Evolutionary conservation across 345 rosid genomes (phyloP).

Genomic region (Populus ilicifolia): DNA sequence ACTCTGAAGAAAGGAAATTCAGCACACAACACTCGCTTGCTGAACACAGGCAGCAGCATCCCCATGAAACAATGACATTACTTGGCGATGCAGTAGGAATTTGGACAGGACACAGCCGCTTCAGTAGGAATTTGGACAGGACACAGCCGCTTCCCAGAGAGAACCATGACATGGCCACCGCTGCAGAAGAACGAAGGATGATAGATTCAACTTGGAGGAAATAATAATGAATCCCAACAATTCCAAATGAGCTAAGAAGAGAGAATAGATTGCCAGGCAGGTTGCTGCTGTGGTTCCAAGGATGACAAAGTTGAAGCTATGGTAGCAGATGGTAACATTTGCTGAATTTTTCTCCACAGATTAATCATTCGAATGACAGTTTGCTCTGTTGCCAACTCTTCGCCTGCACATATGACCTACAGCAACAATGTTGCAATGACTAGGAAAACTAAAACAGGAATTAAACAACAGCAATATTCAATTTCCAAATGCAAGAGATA

Average conservation of each 20-base stretch:
- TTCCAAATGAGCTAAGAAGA: slow-evolving; percentile 41
- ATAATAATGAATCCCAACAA: neutral
- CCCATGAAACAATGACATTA: neutral
- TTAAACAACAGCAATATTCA: slow-evolving; percentile 3
- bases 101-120: neutral
- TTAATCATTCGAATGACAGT: slow-evolving; percentile 74
- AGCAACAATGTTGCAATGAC: neutral
- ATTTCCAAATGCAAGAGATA: neutral
- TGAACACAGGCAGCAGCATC: slow-evolving; percentile 2
- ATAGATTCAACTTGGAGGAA: slow-evolving; percentile 15
- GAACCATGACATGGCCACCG: neutral
- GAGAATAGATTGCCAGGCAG: slow-evolving; percentile 82
- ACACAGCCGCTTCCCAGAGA: neutral
- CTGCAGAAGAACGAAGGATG: slow-evolving; percentile 3
- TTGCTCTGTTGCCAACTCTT: slow-evolving; percentile 83
- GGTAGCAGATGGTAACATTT: slow-evolving; percentile 81
- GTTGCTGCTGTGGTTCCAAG: slow-evolving; percentile 90
- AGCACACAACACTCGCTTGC: too few species aligned
- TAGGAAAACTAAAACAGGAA: slow-evolving; percentile 17
- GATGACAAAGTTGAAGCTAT: slow-evolving; percentile 89
- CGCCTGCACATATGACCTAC: slow-evolving; percentile 30
- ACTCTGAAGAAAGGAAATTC: neutral
- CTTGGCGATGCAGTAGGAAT: neutral
- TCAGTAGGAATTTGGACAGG: neutral
- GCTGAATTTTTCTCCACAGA: slow-evolving; percentile 82